Evolutionary conservation across 129 eudicot species (phyloP).

Genomic region (Lonicera japonica): DNA sequence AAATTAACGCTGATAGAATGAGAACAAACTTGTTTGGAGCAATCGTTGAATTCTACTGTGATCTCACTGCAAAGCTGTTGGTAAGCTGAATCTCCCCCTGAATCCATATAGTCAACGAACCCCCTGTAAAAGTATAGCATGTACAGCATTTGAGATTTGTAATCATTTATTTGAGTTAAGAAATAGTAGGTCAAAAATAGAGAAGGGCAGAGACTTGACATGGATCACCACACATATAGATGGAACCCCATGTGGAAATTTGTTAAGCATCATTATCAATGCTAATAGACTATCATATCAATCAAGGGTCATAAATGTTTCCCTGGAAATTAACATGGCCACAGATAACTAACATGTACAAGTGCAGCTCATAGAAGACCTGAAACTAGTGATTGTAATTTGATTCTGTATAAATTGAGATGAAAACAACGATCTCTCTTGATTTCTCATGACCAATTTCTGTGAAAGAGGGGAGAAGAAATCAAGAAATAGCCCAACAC

Average conservation of each 20-base stretch:
- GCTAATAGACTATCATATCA: neutral
- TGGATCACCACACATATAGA: neutral
- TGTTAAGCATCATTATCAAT: neutral
- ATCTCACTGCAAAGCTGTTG: constrained; percentile 88
- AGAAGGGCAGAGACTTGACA: neutral
- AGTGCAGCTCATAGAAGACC: too few species aligned
- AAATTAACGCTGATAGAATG: constrained; percentile 3
- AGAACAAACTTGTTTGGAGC: constrained; percentile 74
- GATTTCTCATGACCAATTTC: too few species aligned
- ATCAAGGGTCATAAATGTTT: neutral
- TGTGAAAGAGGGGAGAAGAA: too few species aligned
- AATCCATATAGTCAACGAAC: constrained; percentile 53
- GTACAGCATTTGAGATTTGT: constrained; percentile 6
- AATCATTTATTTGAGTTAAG: neutral
- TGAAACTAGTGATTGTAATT: too few species aligned
- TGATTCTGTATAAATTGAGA: too few species aligned
- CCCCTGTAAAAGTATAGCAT: constrained; percentile 50
- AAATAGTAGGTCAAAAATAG: neutral
- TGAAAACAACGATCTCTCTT: too few species aligned
- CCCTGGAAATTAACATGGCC: too few species aligned
- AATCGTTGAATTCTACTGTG: constrained; percentile 71
- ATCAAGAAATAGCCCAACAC: too few species aligned
- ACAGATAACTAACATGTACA: too few species aligned
- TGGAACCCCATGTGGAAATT: neutral
- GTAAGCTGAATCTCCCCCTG: constrained; percentile 71